These are phyloP conservation scores for Bacterosira constricta DNA, from an alignment of 108 stramenopile genomes.

Conservation along the genomic window DNA sequence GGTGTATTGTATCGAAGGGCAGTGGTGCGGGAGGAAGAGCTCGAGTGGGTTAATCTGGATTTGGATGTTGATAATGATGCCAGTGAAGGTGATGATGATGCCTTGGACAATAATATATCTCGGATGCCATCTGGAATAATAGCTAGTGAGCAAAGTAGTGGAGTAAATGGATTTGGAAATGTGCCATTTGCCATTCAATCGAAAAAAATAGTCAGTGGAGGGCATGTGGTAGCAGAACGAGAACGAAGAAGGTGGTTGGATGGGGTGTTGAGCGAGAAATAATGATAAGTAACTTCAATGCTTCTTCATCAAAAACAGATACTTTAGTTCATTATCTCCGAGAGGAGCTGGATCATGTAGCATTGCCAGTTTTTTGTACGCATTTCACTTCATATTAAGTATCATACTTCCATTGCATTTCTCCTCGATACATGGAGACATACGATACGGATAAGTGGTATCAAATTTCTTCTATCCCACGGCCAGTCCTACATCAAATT, in stretches of 20 bases:
- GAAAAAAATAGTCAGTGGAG: constrained; percentile 36
- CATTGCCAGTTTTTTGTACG: no score
- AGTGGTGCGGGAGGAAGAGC: constrained; percentile 38
- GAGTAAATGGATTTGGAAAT: constrained; percentile 86
- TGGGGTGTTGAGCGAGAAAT: not conserved
- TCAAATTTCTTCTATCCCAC: no score
- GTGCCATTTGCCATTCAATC: constrained; percentile 66
- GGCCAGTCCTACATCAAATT: no score
- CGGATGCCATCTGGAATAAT: not conserved
- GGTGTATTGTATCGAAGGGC: constrained; percentile 35
- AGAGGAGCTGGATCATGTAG: no score
- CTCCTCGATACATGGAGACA: no score
- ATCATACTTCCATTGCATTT: no score
- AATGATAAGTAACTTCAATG: not conserved
- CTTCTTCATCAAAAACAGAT: no score
- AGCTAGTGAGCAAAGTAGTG: not conserved
- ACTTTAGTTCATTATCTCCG: no score
- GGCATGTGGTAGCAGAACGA: constrained; percentile 9
- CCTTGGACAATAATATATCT: not conserved
- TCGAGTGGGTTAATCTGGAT: constrained; percentile 5
- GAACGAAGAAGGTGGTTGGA: constrained; percentile 24
- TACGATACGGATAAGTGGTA: no score
- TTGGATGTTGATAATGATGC: not conserved
- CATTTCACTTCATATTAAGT: no score
- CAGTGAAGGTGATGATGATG: not conserved